These are phyloP conservation scores for Urochloa ruziziensis DNA, from an alignment of 176 grass and related monocot species.

Conservation along the genomic window DNA sequence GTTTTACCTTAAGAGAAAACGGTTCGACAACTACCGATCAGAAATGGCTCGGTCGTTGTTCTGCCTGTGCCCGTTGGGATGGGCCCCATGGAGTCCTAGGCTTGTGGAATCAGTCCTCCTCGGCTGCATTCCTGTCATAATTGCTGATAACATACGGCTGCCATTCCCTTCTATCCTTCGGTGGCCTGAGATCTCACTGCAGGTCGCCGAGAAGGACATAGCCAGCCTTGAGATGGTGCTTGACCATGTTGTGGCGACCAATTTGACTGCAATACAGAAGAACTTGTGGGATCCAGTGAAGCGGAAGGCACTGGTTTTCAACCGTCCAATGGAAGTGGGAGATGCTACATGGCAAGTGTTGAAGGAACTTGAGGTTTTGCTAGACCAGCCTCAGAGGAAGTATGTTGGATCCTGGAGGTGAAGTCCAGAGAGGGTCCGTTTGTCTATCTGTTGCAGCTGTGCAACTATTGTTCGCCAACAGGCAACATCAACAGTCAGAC, in stretches of 20 bases:
- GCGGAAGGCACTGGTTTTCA: conserved; percentile 60
- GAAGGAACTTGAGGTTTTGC: conserved; percentile 57
- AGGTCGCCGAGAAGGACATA: conserved; percentile 67
- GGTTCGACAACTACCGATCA: conserved; percentile 51
- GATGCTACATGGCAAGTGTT: conserved; percentile 93
- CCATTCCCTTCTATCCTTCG: conserved; percentile 59
- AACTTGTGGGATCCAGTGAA: conserved; percentile 87
- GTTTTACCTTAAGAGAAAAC: conserved; percentile 84
- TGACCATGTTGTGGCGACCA: conserved; percentile 71
- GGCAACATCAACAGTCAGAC: neutral
- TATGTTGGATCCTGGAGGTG: conserved; percentile 37
- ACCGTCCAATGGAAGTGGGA: conserved; percentile 49
- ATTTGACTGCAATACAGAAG: conserved; percentile 68
- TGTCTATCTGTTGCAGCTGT: neutral
- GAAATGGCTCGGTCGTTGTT: conserved; percentile 84
- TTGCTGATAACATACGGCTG: conserved; percentile 76
- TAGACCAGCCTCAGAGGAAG: conserved; percentile 28
- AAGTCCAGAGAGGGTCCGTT: neutral
- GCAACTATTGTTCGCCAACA: neutral
- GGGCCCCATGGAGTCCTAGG: conserved; percentile 94
- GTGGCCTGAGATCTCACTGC: conserved; percentile 77
- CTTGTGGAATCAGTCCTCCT: conserved; percentile 83
- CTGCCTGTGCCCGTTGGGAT: conserved; percentile 88
- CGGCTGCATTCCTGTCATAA: conserved; percentile 78
- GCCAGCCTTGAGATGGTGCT: conserved; percentile 61